Conservation (phyloP, 371 early-diverging fungal species). For the Rhizopus delemar region DNA sequence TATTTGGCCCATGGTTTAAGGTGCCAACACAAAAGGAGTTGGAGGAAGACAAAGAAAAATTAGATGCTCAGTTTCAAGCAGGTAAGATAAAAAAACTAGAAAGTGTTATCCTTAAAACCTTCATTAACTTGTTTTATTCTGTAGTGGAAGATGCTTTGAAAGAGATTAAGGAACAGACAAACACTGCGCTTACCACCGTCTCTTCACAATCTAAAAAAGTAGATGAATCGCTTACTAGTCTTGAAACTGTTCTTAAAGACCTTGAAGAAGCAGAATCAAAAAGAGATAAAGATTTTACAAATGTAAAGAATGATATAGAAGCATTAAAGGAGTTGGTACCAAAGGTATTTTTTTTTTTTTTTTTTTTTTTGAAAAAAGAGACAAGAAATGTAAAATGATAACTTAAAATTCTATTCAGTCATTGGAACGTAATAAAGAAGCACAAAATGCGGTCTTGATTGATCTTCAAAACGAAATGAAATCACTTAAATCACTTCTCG, state of each 20-base stretch:
- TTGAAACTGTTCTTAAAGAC: slow-evolving; percentile 68
- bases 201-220: slow-evolving; percentile 75
- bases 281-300: slow-evolving; percentile 71
- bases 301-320: slow-evolving; percentile 77
- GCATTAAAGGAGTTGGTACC: slow-evolving; percentile 76
- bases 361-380: background rate
- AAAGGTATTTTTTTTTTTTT: slow-evolving; percentile 49
- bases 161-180: slow-evolving; percentile 64
- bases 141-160: slow-evolving; percentile 55
- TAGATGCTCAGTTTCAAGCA: slow-evolving; percentile 74
- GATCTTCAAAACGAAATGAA: slow-evolving; percentile 93
- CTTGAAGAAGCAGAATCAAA: slow-evolving; percentile 72
- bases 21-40: slow-evolving; percentile 70
- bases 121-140: background rate
- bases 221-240: slow-evolving; percentile 64
- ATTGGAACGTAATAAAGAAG: slow-evolving; percentile 73
- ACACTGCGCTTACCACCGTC: slow-evolving; percentile 72
- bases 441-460: slow-evolving; percentile 67
- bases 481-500: slow-evolving; percentile 82
- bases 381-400: background rate
- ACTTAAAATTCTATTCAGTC: slow-evolving; percentile 44
- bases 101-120: too few species aligned
- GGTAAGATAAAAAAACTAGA: slow-evolving; percentile 21
- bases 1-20: slow-evolving; percentile 68
- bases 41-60: slow-evolving; percentile 69